These are phyloP conservation scores for Nemania serpens DNA, from an alignment of 2,329 filamentous ascomycete genomes.

Conservation along the genomic window DNA sequence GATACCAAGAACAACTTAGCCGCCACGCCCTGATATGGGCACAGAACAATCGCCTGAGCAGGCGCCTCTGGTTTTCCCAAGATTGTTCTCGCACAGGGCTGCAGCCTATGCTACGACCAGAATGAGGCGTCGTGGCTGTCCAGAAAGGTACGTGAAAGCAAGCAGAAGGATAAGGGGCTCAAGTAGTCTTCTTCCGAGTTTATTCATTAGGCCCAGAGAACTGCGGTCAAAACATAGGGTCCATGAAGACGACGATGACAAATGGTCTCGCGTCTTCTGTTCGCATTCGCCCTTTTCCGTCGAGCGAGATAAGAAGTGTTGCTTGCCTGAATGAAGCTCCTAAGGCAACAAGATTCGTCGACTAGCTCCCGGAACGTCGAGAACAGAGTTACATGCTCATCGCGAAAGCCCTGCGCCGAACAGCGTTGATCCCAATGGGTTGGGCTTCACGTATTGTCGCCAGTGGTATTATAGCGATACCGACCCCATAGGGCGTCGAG, in stretches of 20 bases:
- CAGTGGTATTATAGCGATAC: background rate
- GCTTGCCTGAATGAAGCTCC: background rate
- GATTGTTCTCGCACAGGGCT: no score
- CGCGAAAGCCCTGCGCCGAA: no score
- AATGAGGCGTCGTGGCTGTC: background rate
- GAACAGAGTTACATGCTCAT: no score
- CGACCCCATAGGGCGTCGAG: background rate
- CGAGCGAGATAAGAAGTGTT: background rate
- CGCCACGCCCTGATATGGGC: background rate
- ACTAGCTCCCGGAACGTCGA: no score
- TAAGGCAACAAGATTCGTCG: background rate
- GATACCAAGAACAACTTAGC: background rate
- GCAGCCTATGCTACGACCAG: no score
- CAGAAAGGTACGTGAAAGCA: background rate
- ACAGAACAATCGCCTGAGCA: no score
- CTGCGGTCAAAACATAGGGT: background rate
- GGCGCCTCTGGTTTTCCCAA: no score
- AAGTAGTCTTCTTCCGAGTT: background rate
- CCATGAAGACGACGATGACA: no score
- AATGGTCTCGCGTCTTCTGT: no score
- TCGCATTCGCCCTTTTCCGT: no score
- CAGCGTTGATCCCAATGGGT: background rate
- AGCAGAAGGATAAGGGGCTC: background rate
- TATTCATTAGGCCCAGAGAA: slow-evolving; percentile 7
- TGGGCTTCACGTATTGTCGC: background rate